Conservation (phyloP, 257 asterid genomes). For the Solanum peruvianum region DNA sequence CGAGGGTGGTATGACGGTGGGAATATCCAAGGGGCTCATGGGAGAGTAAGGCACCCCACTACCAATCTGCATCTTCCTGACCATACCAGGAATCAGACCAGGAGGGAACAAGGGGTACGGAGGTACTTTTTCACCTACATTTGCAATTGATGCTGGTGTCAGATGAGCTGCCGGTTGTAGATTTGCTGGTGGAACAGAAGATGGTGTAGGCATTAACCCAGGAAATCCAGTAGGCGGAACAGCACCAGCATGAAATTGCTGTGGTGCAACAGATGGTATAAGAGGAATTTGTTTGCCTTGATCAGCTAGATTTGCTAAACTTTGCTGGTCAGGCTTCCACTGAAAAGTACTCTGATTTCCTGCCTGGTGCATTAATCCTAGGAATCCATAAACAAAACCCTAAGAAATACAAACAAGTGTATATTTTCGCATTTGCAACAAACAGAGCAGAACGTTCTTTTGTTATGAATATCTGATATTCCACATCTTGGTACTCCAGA, state of each 20-base stretch:
- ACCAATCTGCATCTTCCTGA: constrained; percentile 95
- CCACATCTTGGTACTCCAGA: background rate
- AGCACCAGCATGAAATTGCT: constrained; percentile 54
- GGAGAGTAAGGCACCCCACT: constrained; percentile 99
- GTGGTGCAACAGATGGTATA: constrained; percentile 30
- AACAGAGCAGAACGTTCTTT: background rate
- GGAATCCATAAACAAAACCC: background rate
- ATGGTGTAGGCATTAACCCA: constrained; percentile 36
- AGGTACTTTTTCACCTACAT: constrained; percentile 62
- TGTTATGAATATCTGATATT: background rate
- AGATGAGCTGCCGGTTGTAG: constrained; percentile 34
- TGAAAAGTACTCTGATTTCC: constrained; percentile 25
- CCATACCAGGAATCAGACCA: constrained; percentile 98
- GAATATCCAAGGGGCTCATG: constrained; percentile 93
- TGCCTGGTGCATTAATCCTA: constrained; percentile 32
- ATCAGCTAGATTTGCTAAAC: constrained; percentile 27
- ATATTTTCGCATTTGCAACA: background rate
- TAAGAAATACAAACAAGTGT: background rate
- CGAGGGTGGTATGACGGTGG: constrained; percentile 85
- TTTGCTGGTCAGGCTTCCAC: constrained; percentile 56
- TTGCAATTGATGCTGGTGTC: constrained; percentile 12
- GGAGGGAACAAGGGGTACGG: constrained; percentile 91
- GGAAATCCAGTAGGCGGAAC: constrained; percentile 38
- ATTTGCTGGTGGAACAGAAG: constrained; percentile 38
- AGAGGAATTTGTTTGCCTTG: constrained; percentile 56